Conservation (phyloP, 1,139 yeast species). For the Entelexis sorbosivorans region DNA sequence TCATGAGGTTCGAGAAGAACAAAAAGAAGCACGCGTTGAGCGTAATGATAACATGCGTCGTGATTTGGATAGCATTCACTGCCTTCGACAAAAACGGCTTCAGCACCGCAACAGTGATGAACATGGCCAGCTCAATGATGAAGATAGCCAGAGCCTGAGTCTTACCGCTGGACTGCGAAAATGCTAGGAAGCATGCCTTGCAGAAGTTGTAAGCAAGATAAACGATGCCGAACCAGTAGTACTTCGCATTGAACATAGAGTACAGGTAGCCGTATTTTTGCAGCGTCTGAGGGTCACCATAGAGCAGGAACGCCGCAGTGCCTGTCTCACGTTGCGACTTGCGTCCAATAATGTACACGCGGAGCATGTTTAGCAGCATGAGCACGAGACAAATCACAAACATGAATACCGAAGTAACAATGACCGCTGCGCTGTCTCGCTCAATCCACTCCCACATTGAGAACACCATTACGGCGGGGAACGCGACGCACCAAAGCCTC, state of each 20-base stretch:
- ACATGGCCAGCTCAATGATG: constrained; percentile 59
- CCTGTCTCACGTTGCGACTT: constrained; percentile 59
- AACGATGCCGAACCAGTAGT: constrained; percentile 66
- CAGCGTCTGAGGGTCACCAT: constrained; percentile 67
- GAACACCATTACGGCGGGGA: constrained; percentile 66
- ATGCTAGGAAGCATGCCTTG: constrained; percentile 77
- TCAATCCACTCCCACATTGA: constrained; percentile 84
- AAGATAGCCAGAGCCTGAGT: constrained; percentile 73
- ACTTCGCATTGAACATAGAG: constrained; percentile 76
- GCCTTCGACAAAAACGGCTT: constrained; percentile 90
- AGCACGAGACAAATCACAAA: constrained; percentile 47
- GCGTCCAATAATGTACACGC: constrained; percentile 60
- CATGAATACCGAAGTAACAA: constrained; percentile 68
- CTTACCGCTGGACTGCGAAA: constrained; percentile 67
- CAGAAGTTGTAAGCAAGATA: constrained; percentile 53
- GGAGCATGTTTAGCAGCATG: constrained; percentile 58
- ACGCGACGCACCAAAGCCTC: constrained; percentile 46
- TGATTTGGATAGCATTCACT: constrained; percentile 81
- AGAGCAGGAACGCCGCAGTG: constrained; percentile 82
- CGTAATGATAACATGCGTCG: constrained; percentile 63
- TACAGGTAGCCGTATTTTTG: constrained; percentile 87
- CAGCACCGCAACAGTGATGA: constrained; percentile 51
- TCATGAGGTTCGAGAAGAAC: constrained; percentile 78
- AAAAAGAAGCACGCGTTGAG: constrained; percentile 76
- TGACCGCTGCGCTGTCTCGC: constrained; percentile 74